Percentiles rank a stretch among this genome's conserved stretches.
Evolutionary conservation across 495 filamentous ascomycete species (phyloP).

Genomic region (Aspergillus carlsbadensis): DNA sequence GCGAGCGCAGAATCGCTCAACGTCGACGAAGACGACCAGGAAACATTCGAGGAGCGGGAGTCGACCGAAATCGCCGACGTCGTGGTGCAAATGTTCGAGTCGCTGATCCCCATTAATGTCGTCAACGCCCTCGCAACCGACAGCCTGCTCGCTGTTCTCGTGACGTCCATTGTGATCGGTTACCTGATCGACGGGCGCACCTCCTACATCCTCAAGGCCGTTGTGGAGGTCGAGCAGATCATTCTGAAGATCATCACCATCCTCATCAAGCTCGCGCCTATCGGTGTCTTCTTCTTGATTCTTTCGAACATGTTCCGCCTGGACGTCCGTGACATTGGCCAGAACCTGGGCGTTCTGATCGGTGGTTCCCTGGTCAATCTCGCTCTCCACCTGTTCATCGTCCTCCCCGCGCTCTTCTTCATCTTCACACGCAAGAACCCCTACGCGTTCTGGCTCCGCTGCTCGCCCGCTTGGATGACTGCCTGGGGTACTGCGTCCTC

Average conservation of each 20-base stretch:
- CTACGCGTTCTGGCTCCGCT: constrained; percentile 7
- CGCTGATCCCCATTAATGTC: constrained; percentile 3
- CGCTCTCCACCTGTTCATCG: constrained; percentile 9
- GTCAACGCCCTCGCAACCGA: constrained; percentile 9
- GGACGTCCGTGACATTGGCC: constrained; percentile 6
- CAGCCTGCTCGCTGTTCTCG: constrained; percentile 12
- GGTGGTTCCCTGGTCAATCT: constrained; percentile 4
- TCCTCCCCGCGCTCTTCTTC: constrained; percentile 10
- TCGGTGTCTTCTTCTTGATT: constrained; percentile 15
- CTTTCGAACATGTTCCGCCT: constrained; percentile 14
- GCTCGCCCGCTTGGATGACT: constrained; percentile 2
- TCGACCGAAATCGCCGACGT: constrained; percentile 7
- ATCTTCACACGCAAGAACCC: constrained; percentile 6
- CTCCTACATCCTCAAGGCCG: constrained; percentile 8
- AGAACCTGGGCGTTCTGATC: constrained; percentile 13
- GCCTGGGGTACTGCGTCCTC: constrained; percentile 12
- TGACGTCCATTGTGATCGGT: constrained; percentile 9
- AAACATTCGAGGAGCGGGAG: constrained; percentile 6
- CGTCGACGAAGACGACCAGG: constrained; percentile 7
- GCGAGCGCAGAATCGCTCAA: constrained; percentile 1
- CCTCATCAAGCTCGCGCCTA: constrained; percentile 9
- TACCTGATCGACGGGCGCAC: constrained; percentile 4
- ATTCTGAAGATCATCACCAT: constrained; percentile 12
- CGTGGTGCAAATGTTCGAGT: constrained; percentile 15
- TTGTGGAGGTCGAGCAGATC: constrained; percentile 9